These are phyloP conservation scores for Amanita pallidorosea DNA, from an alignment of 768 basidiomycete species.

Conservation along the genomic window DNA sequence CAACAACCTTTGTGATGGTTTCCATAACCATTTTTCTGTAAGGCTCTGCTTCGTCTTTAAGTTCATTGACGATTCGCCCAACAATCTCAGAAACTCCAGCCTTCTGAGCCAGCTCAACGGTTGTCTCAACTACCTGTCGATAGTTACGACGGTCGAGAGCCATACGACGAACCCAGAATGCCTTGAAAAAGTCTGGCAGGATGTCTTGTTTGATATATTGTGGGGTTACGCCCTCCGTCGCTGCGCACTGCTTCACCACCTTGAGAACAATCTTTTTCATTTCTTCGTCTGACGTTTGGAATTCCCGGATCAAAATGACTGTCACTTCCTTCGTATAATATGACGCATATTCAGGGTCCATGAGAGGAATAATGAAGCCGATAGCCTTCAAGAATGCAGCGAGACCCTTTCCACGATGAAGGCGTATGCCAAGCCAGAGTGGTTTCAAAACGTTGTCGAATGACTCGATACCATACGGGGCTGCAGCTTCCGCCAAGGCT, in stretches of 20 bases:
- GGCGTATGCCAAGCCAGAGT: constrained; percentile 86
- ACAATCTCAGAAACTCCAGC: constrained; percentile 95
- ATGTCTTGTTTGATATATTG: constrained; percentile 97
- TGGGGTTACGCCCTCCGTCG: constrained; percentile 95
- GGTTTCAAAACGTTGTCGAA: constrained; percentile 97
- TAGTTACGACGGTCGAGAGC: constrained; percentile 95
- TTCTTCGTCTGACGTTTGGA: constrained; percentile 98
- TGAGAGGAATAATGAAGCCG: constrained; percentile 98
- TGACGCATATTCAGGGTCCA: constrained; percentile 99
- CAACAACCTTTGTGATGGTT: constrained; percentile 94
- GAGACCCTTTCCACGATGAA: constrained; percentile 90
- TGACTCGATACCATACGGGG: constrained; percentile 98
- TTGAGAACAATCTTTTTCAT: constrained; percentile 99
- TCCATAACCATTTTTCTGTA: constrained; percentile 99
- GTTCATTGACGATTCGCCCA: constrained; percentile 75
- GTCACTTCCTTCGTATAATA: constrained; percentile 99
- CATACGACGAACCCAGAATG: constrained; percentile 98
- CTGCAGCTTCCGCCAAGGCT: constrained; percentile 92
- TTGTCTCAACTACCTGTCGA: constrained; percentile 95
- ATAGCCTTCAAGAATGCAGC: constrained; percentile 97
- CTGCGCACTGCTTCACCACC: constrained; percentile 97
- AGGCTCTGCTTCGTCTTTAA: constrained; percentile 86
- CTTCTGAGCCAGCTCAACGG: constrained; percentile 96
- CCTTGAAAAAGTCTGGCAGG: constrained; percentile 97
- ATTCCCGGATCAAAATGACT: constrained; percentile 94